These are phyloP conservation scores for Naganishia friedmannii DNA, from an alignment of 768 basidiomycete species.

Conservation along the genomic window DNA sequence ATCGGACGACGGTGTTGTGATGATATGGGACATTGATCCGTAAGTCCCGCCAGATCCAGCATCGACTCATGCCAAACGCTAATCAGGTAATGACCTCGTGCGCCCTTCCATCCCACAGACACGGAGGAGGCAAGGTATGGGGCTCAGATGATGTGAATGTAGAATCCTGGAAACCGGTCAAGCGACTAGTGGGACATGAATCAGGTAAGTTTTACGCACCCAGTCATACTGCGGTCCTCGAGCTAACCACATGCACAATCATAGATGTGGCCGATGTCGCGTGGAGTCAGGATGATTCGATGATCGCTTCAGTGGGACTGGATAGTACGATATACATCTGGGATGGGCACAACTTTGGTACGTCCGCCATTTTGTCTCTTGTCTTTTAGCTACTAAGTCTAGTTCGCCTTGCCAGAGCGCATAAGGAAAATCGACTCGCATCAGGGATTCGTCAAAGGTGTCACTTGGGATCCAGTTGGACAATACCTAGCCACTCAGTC, in stretches of 20 bases:
- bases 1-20: slow-evolving; percentile 89
- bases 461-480: slow-evolving; percentile 98
- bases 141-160: slow-evolving; percentile 93
- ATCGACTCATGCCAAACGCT: neutral
- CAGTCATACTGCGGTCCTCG: neutral
- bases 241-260: neutral
- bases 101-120: slow-evolving; percentile 54
- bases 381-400: neutral
- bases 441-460: slow-evolving; percentile 95
- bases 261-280: slow-evolving; percentile 91
- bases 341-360: slow-evolving; percentile 88
- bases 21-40: slow-evolving; percentile 98
- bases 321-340: slow-evolving; percentile 89
- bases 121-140: slow-evolving; percentile 81
- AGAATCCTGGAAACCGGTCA: slow-evolving; percentile 94
- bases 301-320: slow-evolving; percentile 86
- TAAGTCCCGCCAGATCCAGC: slow-evolving; percentile 56
- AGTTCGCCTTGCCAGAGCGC: slow-evolving; percentile 61
- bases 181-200: slow-evolving; percentile 86
- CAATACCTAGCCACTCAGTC: slow-evolving; percentile 93
- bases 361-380: slow-evolving; percentile 36
- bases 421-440: slow-evolving; percentile 80
- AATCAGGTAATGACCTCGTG: neutral
- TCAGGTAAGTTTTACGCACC: slow-evolving; percentile 63
- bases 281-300: slow-evolving; percentile 89